Conservation (phyloP, 306 rosid species). For the Crotalaria pallida region DNA sequence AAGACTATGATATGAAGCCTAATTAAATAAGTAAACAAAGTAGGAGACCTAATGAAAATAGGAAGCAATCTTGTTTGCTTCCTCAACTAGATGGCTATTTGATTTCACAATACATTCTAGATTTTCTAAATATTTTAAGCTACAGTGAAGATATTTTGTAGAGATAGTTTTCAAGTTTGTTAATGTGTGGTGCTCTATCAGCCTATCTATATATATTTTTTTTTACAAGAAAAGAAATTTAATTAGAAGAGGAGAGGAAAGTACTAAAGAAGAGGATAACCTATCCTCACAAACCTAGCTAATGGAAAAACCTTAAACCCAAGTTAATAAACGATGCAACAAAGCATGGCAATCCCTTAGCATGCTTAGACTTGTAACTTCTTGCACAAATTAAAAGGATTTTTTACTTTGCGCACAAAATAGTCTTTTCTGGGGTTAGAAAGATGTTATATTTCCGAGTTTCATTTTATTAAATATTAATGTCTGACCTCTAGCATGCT, state of each 20-base stretch:
- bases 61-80: not conserved
- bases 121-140: not conserved
- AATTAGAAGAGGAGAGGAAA: not conserved
- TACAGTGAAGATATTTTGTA: not conserved
- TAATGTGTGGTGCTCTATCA: not conserved
- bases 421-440: not conserved
- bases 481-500: not conserved
- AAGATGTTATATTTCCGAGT: not conserved
- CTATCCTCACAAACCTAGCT: not conserved
- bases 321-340: too few species aligned
- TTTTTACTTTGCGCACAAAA: too few species aligned
- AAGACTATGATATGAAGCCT: not conserved
- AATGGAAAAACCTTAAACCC: not conserved
- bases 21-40: not conserved
- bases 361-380: not conserved
- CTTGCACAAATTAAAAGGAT: too few species aligned
- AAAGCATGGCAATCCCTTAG: not conserved
- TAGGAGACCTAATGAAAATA: not conserved
- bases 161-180: not conserved
- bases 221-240: too few species aligned
- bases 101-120: not conserved
- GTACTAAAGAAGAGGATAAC: not conserved
- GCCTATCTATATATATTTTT: not conserved
- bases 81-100: not conserved
- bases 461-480: too few species aligned